Evolutionary conservation across 257 asterid genomes (phyloP).

Genomic region (Gentiana macrophylla): DNA sequence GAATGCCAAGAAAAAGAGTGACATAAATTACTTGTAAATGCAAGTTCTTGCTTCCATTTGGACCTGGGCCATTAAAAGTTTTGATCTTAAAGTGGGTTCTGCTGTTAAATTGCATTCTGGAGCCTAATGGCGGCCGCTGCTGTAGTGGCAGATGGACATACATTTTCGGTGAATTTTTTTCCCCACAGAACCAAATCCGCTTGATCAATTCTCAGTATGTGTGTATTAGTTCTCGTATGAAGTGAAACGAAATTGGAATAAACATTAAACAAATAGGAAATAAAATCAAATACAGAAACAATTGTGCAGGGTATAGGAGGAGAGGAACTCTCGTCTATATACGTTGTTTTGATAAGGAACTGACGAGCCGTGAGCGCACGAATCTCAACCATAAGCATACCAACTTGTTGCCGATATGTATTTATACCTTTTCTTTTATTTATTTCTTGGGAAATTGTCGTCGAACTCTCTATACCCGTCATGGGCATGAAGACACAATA

Average conservation of each 20-base stretch:
- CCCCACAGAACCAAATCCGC: slow-evolving; percentile 16
- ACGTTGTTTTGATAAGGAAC: too few species aligned
- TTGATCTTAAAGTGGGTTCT: slow-evolving; percentile 38
- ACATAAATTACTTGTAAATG: slow-evolving; percentile 31
- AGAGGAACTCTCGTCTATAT: not conserved
- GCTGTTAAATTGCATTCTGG: slow-evolving; percentile 20
- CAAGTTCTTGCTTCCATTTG: slow-evolving; percentile 36
- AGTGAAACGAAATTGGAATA: not conserved
- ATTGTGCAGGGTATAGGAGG: not conserved
- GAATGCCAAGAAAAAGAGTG: not conserved
- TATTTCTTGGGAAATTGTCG: too few species aligned
- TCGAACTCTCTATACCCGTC: too few species aligned
- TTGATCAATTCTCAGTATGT: slow-evolving; percentile 1
- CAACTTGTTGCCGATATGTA: too few species aligned
- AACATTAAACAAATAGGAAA: slow-evolving; percentile 2
- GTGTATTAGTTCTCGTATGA: not conserved
- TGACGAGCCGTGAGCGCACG: too few species aligned
- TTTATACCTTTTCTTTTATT: too few species aligned
- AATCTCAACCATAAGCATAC: too few species aligned
- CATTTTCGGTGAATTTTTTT: slow-evolving; percentile 25
- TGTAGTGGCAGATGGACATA: slow-evolving; percentile 55
- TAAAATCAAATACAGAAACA: not conserved
- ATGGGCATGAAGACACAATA: too few species aligned
- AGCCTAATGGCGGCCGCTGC: slow-evolving; percentile 34
- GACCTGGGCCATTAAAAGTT: slow-evolving; percentile 49